phyloP scores from a whole-genome alignment of 106 monocot genomes.

The Chionographis japonica region DNA sequence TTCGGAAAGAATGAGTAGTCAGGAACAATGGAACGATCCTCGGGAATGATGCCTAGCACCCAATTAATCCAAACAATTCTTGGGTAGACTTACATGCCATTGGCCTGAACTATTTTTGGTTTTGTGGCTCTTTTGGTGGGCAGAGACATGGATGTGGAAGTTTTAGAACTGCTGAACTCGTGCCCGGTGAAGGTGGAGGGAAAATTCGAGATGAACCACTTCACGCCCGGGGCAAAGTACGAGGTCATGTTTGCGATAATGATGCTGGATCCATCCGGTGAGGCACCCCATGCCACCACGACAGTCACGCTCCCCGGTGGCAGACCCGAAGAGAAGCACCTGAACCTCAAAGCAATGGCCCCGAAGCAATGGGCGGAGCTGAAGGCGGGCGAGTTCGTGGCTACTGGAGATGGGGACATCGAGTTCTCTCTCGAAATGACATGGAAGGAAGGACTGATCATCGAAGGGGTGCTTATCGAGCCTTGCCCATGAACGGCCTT shows the following conservation, averaged over 20 bases:
- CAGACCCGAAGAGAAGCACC: background rate
- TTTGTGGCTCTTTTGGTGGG: too few species aligned
- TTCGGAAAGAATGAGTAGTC: too few species aligned
- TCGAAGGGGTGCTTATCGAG: slow-evolving; percentile 1
- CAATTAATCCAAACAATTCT: too few species aligned
- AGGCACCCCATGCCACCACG: background rate
- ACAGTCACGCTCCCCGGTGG: background rate
- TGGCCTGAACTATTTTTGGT: too few species aligned
- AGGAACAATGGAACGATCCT: too few species aligned
- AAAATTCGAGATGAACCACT: background rate
- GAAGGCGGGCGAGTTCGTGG: slow-evolving; percentile 3
- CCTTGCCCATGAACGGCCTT: background rate
- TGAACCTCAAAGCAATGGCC: background rate
- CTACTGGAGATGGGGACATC: background rate
- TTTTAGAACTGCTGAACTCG: too few species aligned
- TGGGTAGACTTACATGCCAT: too few species aligned
- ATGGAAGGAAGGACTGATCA: background rate
- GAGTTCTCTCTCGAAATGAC: background rate
- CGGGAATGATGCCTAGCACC: too few species aligned
- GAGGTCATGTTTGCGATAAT: background rate
- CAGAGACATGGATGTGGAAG: too few species aligned
- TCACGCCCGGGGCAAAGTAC: background rate
- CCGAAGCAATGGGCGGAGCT: background rate
- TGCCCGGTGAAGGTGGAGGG: background rate
- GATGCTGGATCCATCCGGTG: background rate